Evolutionary conservation across 2,329 filamentous ascomycete species (phyloP), one percentile per base, ranked within the genome.

Genomic region (Fusarium graminum): DNA sequence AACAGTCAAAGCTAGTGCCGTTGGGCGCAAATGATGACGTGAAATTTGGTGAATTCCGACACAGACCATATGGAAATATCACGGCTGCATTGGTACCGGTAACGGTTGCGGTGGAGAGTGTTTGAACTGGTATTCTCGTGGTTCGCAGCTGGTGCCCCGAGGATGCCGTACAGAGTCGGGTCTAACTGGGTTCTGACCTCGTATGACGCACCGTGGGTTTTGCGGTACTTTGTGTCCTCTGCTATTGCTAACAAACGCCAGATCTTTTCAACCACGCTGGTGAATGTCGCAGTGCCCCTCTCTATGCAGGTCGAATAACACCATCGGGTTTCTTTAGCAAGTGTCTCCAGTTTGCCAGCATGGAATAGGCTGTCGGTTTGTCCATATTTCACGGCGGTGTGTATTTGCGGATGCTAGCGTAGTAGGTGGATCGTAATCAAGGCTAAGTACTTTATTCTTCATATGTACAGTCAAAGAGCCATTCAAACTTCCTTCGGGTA

Each of bases 11-110:
- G 40, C 59, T 57, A 45, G 52, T 54, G 50, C 63, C 39, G 47
- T 56, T 55, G 34, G 52, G 45, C 45, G 43, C 54, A 49, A 46
- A 52, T 52, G 59, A 71, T 67, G 66, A 60, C 68, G 59, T 63
- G 62, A 58, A 56, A 29, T 30, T 28, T 56, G 14, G 14, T n/a
- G 16, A 36, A 16, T 36, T n/a, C 16, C 32, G 25, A 30, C 22
- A 44, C 39, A 28, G 10, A 26, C 34, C 22, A 41, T 14, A 38
- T 38, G 10, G 47, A 45, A 32, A 16, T 43, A 42, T 36, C 17
- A 22, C 17, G 7, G 28, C 19, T 38, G 45, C 22, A 22, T 22
- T 22, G 6, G 22, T 22, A 29, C 22, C 39, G 25, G 25, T 42
- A 59, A 52, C 26, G 38, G 45, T 29, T 8, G 28, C 34, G 17